Percentiles rank a stretch among this genome's conserved stretches.
These are phyloP conservation scores for Fragilariopsis cylindrus DNA, from an alignment of 108 stramenopile genomes.

Conservation along the genomic window DNA sequence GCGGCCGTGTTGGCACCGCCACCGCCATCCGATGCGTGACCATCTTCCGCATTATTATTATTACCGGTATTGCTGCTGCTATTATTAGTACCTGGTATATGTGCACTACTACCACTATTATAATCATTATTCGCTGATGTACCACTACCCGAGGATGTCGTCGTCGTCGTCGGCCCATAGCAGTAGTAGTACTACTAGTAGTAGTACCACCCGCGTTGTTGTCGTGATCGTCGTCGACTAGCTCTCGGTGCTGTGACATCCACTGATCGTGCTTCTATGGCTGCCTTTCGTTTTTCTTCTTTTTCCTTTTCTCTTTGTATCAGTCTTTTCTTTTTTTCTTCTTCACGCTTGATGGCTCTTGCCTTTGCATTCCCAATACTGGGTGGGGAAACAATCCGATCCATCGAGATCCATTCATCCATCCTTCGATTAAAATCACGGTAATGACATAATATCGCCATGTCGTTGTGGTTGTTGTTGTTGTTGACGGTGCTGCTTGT, in stretches of 20 bases:
- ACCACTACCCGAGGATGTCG: background rate
- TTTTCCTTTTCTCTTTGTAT: constrained; percentile 43
- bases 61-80: constrained; percentile 29
- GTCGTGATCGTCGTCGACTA: constrained; percentile 43
- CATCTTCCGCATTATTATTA: constrained; percentile 23
- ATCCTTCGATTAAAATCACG: constrained; percentile 96
- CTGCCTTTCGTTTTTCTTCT: constrained; percentile 25
- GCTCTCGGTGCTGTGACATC: constrained; percentile 41
- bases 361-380: constrained; percentile 83
- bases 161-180: background rate
- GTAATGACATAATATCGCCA: constrained; percentile 98
- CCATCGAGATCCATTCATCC: constrained; percentile 96
- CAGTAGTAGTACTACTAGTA: background rate
- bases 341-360: constrained; percentile 67
- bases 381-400: constrained; percentile 79
- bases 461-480: background rate
- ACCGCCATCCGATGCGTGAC: constrained; percentile 15
- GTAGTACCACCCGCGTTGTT: background rate
- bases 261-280: constrained; percentile 16
- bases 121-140: background rate
- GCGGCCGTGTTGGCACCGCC: background rate
- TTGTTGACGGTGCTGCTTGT: background rate
- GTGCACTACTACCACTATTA: constrained; percentile 1
- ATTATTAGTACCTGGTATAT: constrained; percentile 25
- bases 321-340: constrained; percentile 49